A percentile compares a stretch with the other conserved stretches of the same genome.
Conservation (phyloP, 1,284 basidiomycete genomes). For the Ceratobasidium papillatum region DNA sequence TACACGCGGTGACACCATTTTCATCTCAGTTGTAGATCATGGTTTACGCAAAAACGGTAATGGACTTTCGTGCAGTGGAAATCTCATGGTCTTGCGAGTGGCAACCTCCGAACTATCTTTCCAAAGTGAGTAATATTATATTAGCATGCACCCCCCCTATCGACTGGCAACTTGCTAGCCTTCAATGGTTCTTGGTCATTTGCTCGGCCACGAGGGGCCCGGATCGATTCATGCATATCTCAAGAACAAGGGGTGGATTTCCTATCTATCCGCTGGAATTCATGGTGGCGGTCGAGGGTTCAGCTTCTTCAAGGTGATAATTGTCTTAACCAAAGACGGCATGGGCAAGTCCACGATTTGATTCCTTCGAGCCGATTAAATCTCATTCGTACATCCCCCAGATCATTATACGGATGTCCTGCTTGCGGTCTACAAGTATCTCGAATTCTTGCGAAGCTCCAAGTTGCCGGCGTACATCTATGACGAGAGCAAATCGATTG, state of each 20-base stretch:
- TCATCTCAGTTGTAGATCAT: conserved; percentile 64
- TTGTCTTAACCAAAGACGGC: conserved; percentile 86
- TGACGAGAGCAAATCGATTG: conserved; percentile 79
- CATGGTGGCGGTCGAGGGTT: conserved; percentile 81
- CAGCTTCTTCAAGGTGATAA: conserved; percentile 86
- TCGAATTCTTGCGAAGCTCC: conserved; percentile 79
- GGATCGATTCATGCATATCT: conserved; percentile 93
- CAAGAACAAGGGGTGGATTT: conserved; percentile 93
- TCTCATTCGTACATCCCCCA: conserved; percentile 49
- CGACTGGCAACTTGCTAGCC: conserved; percentile 58
- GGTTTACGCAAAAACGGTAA: conserved; percentile 89
- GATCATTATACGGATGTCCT: conserved; percentile 82
- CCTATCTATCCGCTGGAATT: conserved; percentile 74
- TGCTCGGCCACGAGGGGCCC: conserved; percentile 95
- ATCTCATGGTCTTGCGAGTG: conserved; percentile 90
- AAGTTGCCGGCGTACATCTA: conserved; percentile 78
- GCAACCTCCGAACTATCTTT: conserved; percentile 78
- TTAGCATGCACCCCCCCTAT: background rate
- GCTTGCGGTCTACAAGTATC: conserved; percentile 84
- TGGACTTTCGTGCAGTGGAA: conserved; percentile 88
- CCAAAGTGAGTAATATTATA: conserved; percentile 60
- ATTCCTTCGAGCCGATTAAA: background rate
- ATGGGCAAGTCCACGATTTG: conserved; percentile 66
- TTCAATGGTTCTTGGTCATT: conserved; percentile 80
- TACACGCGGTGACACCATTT: background rate